phyloP scores from a whole-genome alignment of 345 rosid species.

The Lepidium didymum region DNA sequence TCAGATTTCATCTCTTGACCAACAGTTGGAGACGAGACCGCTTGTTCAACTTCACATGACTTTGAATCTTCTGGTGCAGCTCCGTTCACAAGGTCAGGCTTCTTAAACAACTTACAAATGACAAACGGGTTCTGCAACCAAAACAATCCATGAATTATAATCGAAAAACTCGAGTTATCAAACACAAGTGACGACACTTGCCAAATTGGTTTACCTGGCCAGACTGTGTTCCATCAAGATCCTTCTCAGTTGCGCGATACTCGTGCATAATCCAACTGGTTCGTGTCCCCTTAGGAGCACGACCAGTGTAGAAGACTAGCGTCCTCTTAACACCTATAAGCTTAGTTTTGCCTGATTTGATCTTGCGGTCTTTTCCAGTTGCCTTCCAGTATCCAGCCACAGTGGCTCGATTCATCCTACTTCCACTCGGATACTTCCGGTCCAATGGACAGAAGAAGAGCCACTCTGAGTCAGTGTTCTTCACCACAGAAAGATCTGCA shows the following conservation, averaged over 20 bases:
- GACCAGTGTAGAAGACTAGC: slow-evolving; percentile 71
- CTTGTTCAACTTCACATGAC: slow-evolving; percentile 34
- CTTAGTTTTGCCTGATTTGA: slow-evolving; percentile 39
- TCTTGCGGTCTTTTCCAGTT: slow-evolving; percentile 75
- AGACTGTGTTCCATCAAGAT: slow-evolving; percentile 71
- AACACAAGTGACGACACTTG: not conserved
- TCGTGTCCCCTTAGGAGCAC: slow-evolving; percentile 68
- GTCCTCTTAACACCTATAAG: slow-evolving; percentile 91
- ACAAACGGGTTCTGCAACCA: slow-evolving; percentile 53
- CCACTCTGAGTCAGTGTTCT: slow-evolving; percentile 67
- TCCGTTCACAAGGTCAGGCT: slow-evolving; percentile 37
- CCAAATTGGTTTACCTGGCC: slow-evolving; percentile 52
- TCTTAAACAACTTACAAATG: slow-evolving; percentile 58
- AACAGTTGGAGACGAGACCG: slow-evolving; percentile 32
- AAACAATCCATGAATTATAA: not conserved
- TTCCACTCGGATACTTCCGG: slow-evolving; percentile 81
- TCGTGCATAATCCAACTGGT: slow-evolving; percentile 93
- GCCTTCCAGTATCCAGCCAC: slow-evolving; percentile 90
- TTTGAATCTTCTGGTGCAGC: slow-evolving; percentile 20
- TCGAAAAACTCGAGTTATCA: not conserved
- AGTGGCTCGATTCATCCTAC: slow-evolving; percentile 77
- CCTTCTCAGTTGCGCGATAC: slow-evolving; percentile 62
- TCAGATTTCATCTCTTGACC: slow-evolving; percentile 19
- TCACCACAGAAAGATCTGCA: slow-evolving; percentile 55
- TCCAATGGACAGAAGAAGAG: slow-evolving; percentile 93